phyloP scores from a whole-genome alignment of 768 basidiomycete genomes.

The Cyathus striatus region DNA sequence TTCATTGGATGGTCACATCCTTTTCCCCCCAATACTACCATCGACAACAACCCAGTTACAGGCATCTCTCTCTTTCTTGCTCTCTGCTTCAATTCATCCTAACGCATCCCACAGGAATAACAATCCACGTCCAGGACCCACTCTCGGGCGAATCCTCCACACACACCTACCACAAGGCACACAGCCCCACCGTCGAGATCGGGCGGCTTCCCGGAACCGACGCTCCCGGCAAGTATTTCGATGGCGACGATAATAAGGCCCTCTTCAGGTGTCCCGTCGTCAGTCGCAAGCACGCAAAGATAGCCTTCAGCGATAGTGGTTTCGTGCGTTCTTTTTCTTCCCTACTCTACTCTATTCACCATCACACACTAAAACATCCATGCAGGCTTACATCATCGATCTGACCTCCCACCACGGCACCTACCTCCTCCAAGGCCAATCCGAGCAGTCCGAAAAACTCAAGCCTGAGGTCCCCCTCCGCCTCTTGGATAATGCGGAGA shows the following conservation, averaged over 20 bases:
- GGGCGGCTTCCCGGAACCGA: slow-evolving; percentile 62
- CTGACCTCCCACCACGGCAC: slow-evolving; percentile 76
- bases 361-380: too few species aligned
- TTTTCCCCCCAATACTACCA: too few species aligned
- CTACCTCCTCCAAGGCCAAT: slow-evolving; percentile 51
- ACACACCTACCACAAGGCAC: too few species aligned
- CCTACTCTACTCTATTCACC: too few species aligned
- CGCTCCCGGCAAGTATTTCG: slow-evolving; percentile 28
- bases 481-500: slow-evolving; percentile 61
- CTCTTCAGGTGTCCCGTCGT: slow-evolving; percentile 77
- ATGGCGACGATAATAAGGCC: slow-evolving; percentile 40
- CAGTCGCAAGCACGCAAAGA: slow-evolving; percentile 74
- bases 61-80: too few species aligned
- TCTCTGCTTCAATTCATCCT: too few species aligned
- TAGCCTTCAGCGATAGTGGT: slow-evolving; percentile 66
- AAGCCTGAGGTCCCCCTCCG: slow-evolving; percentile 49
- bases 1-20: too few species aligned
- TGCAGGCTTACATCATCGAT: slow-evolving; percentile 69
- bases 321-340: slow-evolving; percentile 40
- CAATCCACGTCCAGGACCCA: too few species aligned
- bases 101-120: too few species aligned
- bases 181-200: slow-evolving; percentile 56
- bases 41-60: too few species aligned
- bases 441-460: slow-evolving; percentile 42
- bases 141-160: too few species aligned